phyloP scores from a whole-genome alignment of 768 basidiomycete species.

The Pleurotus tuber-regium region DNA sequence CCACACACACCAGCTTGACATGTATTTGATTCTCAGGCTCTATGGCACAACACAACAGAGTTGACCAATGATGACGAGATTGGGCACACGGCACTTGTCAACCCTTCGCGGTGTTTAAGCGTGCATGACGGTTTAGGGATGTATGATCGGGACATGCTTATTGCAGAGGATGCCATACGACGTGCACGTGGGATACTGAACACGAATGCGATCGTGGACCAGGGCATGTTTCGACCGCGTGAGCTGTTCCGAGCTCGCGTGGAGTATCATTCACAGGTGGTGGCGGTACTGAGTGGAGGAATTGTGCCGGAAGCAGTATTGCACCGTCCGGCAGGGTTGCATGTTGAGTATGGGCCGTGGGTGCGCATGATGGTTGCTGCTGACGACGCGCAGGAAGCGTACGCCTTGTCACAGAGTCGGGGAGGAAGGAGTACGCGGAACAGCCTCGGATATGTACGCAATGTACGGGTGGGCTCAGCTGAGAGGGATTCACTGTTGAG shows the following conservation, averaged over 20 bases:
- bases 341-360: constrained; percentile 70
- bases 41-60: constrained; percentile 7
- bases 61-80: constrained; percentile 52
- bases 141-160: constrained; percentile 46
- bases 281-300: constrained; percentile 45
- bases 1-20: background rate
- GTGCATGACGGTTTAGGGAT: constrained; percentile 30
- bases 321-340: constrained; percentile 45
- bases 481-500: constrained; percentile 30
- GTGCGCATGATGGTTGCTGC: constrained; percentile 59
- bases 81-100: constrained; percentile 45
- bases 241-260: constrained; percentile 40
- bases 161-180: constrained; percentile 43
- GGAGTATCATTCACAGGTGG: constrained; percentile 40
- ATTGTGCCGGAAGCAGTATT: constrained; percentile 41
- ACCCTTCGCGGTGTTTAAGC: constrained; percentile 16
- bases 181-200: constrained; percentile 43
- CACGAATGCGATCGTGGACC: constrained; percentile 26
- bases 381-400: constrained; percentile 56
- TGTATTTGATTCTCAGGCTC: background rate
- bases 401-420: constrained; percentile 18
- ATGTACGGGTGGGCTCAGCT: constrained; percentile 35
- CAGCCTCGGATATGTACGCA: constrained; percentile 49
- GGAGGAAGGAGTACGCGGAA: constrained; percentile 54
- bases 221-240: constrained; percentile 31